Evolutionary conservation across 768 basidiomycete genomes (phyloP).

Genomic region (Leccinum variicolor): DNA sequence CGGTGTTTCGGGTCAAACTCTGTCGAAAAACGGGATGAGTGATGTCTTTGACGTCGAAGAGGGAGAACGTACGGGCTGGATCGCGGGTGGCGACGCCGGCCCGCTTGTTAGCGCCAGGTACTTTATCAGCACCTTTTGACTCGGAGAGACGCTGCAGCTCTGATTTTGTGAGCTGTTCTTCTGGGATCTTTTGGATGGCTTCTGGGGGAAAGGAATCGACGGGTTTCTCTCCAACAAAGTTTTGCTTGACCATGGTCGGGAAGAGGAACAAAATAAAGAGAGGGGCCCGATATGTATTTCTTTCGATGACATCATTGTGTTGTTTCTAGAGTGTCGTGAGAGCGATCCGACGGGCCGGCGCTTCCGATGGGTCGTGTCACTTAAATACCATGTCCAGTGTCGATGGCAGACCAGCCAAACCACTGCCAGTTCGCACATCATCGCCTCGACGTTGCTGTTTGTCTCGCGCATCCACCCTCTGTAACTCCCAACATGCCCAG

Average conservation of each 20-base stretch:
- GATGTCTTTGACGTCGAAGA: too few relatives aligned
- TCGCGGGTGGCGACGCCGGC: conserved; percentile 27
- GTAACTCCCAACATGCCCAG: neutral
- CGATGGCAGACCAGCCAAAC: neutral
- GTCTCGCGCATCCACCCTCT: neutral
- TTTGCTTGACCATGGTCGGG: conserved; percentile 16
- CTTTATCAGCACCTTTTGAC: too few relatives aligned
- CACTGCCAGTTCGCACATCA: neutral
- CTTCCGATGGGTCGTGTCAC: too few relatives aligned
- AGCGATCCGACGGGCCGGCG: too few relatives aligned
- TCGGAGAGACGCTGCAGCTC: too few relatives aligned
- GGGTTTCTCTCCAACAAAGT: conserved; percentile 28
- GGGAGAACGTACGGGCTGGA: conserved; percentile 7
- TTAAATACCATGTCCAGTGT: neutral
- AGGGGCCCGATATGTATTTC: too few relatives aligned
- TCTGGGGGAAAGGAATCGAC: conserved; percentile 21
- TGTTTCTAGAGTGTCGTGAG: too few relatives aligned
- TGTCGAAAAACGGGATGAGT: neutral
- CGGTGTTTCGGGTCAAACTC: conserved; percentile 14
- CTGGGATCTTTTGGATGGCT: conserved; percentile 17
- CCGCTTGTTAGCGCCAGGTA: conserved; percentile 17
- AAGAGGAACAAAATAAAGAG: neutral
- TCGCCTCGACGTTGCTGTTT: neutral
- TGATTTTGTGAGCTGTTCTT: conserved; percentile 3
- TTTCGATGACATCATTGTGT: conserved; percentile 9